phyloP scores from a whole-genome alignment of 2,329 filamentous ascomycete species.

The Paraphoma chrysanthemicola region DNA sequence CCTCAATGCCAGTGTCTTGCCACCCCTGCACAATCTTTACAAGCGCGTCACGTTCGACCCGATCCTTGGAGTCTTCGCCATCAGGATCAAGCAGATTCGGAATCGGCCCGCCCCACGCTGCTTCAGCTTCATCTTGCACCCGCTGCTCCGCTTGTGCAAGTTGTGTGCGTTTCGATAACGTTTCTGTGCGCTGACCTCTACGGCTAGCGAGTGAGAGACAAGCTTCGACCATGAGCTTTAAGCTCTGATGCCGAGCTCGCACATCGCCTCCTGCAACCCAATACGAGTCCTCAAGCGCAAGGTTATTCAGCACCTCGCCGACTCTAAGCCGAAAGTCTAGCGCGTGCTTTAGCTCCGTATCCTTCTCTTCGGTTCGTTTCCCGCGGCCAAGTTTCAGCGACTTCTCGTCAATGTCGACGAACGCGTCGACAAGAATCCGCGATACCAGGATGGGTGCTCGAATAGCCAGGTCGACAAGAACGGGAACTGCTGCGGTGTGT shows the following conservation, averaged over 20 bases:
- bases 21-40: constrained; percentile 70
- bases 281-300: constrained; percentile 26
- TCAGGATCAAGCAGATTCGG: constrained; percentile 44
- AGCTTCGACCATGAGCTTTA: constrained; percentile 58
- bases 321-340: constrained; percentile 72
- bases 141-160: constrained; percentile 58
- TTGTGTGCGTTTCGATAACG: constrained; percentile 63
- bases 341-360: constrained; percentile 35
- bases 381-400: constrained; percentile 27
- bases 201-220: constrained; percentile 71
- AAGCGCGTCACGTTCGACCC: constrained; percentile 57
- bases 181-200: constrained; percentile 66
- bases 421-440: constrained; percentile 70
- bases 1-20: constrained; percentile 68
- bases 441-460: constrained; percentile 68
- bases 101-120: constrained; percentile 62
- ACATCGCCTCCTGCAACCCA: constrained; percentile 13
- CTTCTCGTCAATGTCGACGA: constrained; percentile 66
- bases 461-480: constrained; percentile 67
- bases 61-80: constrained; percentile 26
- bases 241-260: constrained; percentile 7
- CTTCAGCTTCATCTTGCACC: constrained; percentile 57
- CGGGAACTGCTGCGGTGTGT: constrained; percentile 70
- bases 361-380: constrained; percentile 25
- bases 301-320: constrained; percentile 60